Percentiles rank a stretch among this genome's conserved stretches.
phyloP scores from a whole-genome alignment of 768 basidiomycete genomes.

The Boletales sp. region DNA sequence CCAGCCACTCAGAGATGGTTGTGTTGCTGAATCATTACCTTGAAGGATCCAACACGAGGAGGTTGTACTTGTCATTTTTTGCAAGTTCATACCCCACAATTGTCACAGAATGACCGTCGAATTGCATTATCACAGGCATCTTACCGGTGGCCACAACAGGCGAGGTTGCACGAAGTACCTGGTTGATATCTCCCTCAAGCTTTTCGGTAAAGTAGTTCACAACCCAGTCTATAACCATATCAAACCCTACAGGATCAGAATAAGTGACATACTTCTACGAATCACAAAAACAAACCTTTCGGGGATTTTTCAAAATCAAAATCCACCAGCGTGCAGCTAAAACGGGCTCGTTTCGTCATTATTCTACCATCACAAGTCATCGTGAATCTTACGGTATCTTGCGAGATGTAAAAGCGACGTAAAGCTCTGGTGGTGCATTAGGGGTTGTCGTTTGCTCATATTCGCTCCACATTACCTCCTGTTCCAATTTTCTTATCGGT shows the following conservation, averaged over 20 bases:
- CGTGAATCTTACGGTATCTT: constrained; percentile 70
- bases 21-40: constrained; percentile 37
- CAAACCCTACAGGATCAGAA: constrained; percentile 33
- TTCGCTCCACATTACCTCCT: constrained; percentile 45
- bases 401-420: constrained; percentile 71
- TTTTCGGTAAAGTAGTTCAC: constrained; percentile 61
- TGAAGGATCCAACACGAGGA: constrained; percentile 79
- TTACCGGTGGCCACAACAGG: constrained; percentile 56
- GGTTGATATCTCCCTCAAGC: constrained; percentile 41
- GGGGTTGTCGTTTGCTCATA: background rate
- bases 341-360: background rate
- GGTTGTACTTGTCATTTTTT: constrained; percentile 51
- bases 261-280: background rate
- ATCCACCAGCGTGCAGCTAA: constrained; percentile 62
- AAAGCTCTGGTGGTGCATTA: constrained; percentile 51
- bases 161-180: constrained; percentile 47
- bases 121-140: constrained; percentile 83
- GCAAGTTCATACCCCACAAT: constrained; percentile 80
- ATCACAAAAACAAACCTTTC: constrained; percentile 36
- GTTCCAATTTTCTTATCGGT: constrained; percentile 81
- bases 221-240: constrained; percentile 66
- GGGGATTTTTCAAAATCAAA: constrained; percentile 47
- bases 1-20: background rate
- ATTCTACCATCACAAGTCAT: background rate
- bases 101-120: constrained; percentile 81